Evolutionary conservation across 208 protist species (phyloP).

Genomic region (Naegleria lovaniensis): DNA sequence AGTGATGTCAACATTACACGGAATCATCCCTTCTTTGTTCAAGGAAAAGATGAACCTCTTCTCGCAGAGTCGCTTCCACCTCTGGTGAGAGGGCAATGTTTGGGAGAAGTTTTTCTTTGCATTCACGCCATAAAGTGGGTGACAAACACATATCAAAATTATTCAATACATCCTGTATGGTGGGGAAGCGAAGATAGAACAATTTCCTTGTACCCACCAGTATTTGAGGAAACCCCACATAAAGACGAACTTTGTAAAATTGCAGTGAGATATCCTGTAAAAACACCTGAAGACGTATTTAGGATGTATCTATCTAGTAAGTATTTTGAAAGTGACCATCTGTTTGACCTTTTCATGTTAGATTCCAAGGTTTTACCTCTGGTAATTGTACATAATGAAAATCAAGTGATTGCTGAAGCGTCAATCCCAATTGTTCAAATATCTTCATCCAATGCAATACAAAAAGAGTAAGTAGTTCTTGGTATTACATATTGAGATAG

Average conservation of each 20-base stretch:
- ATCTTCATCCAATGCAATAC: neutral
- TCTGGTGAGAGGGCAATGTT: neutral
- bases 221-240: neutral
- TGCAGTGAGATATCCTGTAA: neutral
- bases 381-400: neutral
- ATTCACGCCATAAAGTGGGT: neutral
- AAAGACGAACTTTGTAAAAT: neutral
- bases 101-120: neutral
- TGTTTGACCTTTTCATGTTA: neutral
- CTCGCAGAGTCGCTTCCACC: neutral
- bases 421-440: neutral
- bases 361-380: neutral
- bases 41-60: neutral
- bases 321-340: neutral
- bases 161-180: neutral
- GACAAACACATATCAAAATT: neutral
- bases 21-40: neutral
- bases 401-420: neutral
- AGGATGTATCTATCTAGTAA: neutral
- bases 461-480: neutral
- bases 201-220: neutral
- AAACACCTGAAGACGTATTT: neutral
- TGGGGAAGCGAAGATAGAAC: neutral
- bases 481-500: too few species aligned
- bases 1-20: neutral